A percentile compares a stretch with the other conserved stretches of the same genome.
Evolutionary conservation across 495 filamentous ascomycete species (phyloP).

Genomic region (Aspergillus funiculosus): DNA sequence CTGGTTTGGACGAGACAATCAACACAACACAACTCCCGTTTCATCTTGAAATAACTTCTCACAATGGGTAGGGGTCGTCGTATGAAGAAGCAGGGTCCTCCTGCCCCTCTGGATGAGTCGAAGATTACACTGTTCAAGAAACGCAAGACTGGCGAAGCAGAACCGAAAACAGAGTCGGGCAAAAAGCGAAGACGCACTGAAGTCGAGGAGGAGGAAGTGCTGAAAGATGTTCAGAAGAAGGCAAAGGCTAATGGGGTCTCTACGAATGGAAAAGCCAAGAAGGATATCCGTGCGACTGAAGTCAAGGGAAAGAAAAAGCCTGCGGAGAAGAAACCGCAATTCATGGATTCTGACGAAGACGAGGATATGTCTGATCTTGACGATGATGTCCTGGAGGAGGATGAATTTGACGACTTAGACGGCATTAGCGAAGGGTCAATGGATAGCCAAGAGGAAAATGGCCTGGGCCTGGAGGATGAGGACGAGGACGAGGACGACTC

Average conservation of each 20-base stretch:
- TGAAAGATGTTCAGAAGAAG: constrained; percentile 36
- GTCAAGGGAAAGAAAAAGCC: constrained; percentile 32
- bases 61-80: constrained; percentile 86
- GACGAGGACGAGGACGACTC: constrained; percentile 60
- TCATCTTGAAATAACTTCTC: constrained; percentile 11
- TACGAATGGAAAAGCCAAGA: constrained; percentile 33
- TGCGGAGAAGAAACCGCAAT: constrained; percentile 31
- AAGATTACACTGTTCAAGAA: constrained; percentile 68
- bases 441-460: constrained; percentile 46
- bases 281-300: constrained; percentile 4
- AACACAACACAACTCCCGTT: constrained; percentile 16
- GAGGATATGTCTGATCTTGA: constrained; percentile 18
- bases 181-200: constrained; percentile 65
- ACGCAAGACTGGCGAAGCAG: constrained; percentile 61
- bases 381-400: constrained; percentile 33
- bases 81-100: constrained; percentile 92
- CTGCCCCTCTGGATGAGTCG: constrained; percentile 72
- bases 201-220: constrained; percentile 33
- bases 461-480: constrained; percentile 52
- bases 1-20: constrained; percentile 7
- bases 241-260: constrained; percentile 41
- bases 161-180: constrained; percentile 40
- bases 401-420: constrained; percentile 51
- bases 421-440: constrained; percentile 41
- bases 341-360: constrained; percentile 40